These are phyloP conservation scores for Kodamaea sp. DNA, from an alignment of 1,139 yeast genomes.

Conservation along the genomic window DNA sequence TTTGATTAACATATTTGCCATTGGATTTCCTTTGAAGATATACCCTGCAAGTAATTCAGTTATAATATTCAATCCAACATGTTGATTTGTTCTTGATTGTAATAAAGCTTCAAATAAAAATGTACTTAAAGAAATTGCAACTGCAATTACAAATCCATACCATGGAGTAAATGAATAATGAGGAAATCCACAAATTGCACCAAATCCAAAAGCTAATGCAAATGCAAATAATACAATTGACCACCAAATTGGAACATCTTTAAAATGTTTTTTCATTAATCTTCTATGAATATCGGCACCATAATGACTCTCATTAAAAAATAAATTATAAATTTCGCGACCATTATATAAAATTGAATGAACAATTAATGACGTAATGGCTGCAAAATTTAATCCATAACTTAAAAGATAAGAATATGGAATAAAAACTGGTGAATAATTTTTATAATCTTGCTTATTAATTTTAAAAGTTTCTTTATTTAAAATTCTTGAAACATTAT, in stretches of 20 bases:
- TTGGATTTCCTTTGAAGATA: constrained; percentile 30
- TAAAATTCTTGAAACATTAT: constrained; percentile 34
- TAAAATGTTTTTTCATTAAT: constrained; percentile 28
- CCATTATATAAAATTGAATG: constrained; percentile 40
- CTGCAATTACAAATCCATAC: constrained; percentile 34
- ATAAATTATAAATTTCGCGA: constrained; percentile 27
- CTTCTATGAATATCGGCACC: constrained; percentile 40
- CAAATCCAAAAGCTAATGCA: constrained; percentile 30
- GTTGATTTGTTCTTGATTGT: constrained; percentile 38
- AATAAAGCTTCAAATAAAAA: constrained; percentile 36
- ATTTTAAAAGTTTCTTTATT: constrained; percentile 12
- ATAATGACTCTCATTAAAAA: constrained; percentile 25
- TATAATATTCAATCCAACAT: constrained; percentile 35
- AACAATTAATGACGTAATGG: constrained; percentile 35
- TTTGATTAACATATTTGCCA: constrained; percentile 33
- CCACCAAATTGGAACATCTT: constrained; percentile 43
- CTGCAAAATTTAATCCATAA: constrained; percentile 42
- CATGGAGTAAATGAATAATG: constrained; percentile 30
- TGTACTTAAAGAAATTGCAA: constrained; percentile 26
- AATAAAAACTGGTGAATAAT: constrained; percentile 34
- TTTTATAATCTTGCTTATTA: constrained; percentile 25
- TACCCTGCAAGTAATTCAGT: constrained; percentile 35
- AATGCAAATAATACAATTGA: constrained; percentile 27
- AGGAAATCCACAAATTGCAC: constrained; percentile 22
- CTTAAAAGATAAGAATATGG: constrained; percentile 36